Evolutionary conservation across 352 stramenopile species (phyloP).

Genomic region (Globisporangium rhizosaccharum): DNA sequence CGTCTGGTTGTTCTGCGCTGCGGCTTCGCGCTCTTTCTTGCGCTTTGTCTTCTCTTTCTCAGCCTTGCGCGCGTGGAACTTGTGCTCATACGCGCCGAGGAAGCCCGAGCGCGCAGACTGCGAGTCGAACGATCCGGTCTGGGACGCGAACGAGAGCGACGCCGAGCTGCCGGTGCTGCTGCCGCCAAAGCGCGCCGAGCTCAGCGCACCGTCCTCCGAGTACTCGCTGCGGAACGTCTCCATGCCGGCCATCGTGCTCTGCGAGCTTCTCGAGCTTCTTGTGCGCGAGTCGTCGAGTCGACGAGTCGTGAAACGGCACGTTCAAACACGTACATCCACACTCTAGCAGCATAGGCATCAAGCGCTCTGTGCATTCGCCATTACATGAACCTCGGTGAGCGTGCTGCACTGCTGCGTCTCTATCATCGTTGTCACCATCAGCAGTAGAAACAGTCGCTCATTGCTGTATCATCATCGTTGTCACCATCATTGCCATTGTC

Average conservation of each 20-base stretch:
- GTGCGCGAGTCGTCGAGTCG: background rate
- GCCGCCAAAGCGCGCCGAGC: slow-evolving; percentile 21
- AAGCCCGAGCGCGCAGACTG: slow-evolving; percentile 43
- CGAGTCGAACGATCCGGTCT: slow-evolving; percentile 27
- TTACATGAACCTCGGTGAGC: too few relatives aligned
- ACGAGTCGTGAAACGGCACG: background rate
- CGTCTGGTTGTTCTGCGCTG: slow-evolving; percentile 27
- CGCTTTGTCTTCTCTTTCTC: slow-evolving; percentile 47
- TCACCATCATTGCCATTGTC: too few relatives aligned
- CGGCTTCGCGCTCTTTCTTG: slow-evolving; percentile 32
- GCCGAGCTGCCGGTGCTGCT: slow-evolving; percentile 13
- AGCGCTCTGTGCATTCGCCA: too few relatives aligned
- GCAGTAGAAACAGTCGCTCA: too few relatives aligned
- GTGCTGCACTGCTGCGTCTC: background rate
- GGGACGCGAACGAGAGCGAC: slow-evolving; percentile 38
- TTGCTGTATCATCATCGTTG: too few relatives aligned
- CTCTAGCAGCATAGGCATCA: too few relatives aligned
- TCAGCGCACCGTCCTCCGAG: slow-evolving; percentile 25
- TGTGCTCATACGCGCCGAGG: slow-evolving; percentile 47
- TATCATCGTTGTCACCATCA: too few relatives aligned
- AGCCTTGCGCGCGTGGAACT: slow-evolving; percentile 46
- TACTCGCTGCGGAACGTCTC: slow-evolving; percentile 38
- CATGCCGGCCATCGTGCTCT: background rate
- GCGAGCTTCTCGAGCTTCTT: background rate
- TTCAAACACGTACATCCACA: too few relatives aligned